Conservation (phyloP, 768 basidiomycete genomes). For the Hypholoma sublateritium region DNA sequence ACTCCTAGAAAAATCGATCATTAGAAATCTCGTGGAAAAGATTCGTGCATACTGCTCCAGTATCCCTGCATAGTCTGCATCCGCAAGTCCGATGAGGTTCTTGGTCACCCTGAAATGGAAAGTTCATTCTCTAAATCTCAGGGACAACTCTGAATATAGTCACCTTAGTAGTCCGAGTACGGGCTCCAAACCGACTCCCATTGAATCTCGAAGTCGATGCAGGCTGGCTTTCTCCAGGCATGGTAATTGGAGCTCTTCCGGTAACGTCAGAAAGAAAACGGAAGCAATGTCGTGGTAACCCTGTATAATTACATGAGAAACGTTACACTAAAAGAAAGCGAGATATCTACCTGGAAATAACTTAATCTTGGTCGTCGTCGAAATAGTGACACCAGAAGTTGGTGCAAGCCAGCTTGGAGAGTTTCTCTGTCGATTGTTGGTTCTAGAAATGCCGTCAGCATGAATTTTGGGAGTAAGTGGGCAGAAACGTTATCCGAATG, state of each 20-base stretch:
- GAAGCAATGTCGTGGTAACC: constrained; percentile 94
- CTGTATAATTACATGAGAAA: constrained; percentile 34
- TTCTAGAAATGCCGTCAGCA: constrained; percentile 9
- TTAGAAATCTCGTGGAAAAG: background rate
- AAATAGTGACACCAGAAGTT: constrained; percentile 73
- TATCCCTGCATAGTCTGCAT: constrained; percentile 65
- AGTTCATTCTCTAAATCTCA: background rate
- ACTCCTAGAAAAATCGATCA: constrained; percentile 37
- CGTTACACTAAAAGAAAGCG: background rate
- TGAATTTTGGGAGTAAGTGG: constrained; percentile 11
- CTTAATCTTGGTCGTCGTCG: constrained; percentile 68
- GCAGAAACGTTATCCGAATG: background rate
- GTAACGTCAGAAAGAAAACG: constrained; percentile 76
- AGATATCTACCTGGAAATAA: constrained; percentile 75
- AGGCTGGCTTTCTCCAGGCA: constrained; percentile 75
- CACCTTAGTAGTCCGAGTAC: constrained; percentile 79
- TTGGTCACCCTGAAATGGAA: constrained; percentile 57
- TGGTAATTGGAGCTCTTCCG: constrained; percentile 51
- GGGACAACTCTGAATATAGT: background rate
- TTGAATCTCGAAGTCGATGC: constrained; percentile 81
- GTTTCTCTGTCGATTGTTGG: constrained; percentile 40
- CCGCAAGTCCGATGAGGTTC: constrained; percentile 69
- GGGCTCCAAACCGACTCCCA: constrained; percentile 84
- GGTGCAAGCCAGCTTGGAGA: constrained; percentile 67
- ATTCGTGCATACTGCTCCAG: constrained; percentile 57